Base-by-base conservation (phyloP, 257 asterid species). In the Jasminum sambac region DNA sequence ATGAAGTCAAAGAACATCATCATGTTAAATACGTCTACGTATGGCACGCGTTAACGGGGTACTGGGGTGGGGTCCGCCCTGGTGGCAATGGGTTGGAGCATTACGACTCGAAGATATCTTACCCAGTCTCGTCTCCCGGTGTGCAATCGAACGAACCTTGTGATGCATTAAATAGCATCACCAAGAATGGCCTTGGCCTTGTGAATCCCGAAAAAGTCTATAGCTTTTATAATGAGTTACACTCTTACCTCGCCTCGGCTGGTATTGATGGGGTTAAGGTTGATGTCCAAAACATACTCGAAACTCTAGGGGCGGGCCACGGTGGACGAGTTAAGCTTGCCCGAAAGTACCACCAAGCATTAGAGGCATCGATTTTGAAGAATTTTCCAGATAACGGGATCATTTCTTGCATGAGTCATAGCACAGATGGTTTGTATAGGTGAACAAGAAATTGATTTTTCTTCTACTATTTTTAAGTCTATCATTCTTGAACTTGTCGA, bases 351-450 rank as follows among this genome's bases (percentile, higher is more conserved):
- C 97, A 90, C 76, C 97, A 86, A 70, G 95, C 98, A 6, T 68
- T 92, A 73, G 98, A 93, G 74, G 95, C 94, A 0, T 93, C 98
- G 13, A 84, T 93, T 58, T 70, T 89, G 8, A 76, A 85, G 62
- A 90, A 93, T 10, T 93, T 93, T 43, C 90, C 84, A 13, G 97
- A 93, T 74, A 93, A 90, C 69, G 97, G 98, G 5, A 88, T 93
- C 16, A 93, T 93, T 72, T 88, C 90, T 13, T 93, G 98, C 84
- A 93, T 93, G 97, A 93, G 96, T 76, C 98, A 90, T 84, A 88
- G 85, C 79, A 88, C 96, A 3, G 97, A 90, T 76, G 90, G 94
- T 55, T 84, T 93, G 30, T 90, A 90, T 86, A 92, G 97, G 98
- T 92, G 71, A 11, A n/a, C 59, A 50, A 30, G 36, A 30, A 30